Base-by-base conservation (phyloP, 164 flowering plant genomes). In the Buxus sempervirens region DNA sequence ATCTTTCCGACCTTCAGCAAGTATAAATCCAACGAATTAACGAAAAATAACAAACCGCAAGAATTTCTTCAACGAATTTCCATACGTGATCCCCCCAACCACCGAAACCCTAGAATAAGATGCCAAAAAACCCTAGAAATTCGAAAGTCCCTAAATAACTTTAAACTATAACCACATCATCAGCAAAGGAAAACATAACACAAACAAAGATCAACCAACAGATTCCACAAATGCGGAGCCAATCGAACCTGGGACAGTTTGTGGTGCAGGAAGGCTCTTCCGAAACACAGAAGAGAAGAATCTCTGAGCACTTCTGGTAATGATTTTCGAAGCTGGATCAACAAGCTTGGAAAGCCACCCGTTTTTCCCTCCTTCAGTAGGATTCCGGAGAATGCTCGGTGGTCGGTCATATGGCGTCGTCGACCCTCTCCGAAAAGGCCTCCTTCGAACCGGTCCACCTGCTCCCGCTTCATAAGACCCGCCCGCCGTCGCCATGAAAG, bases 391-490 rank as follows among this genome's bases (percentile, higher is more conserved):
- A 16, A 83, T 78, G 2, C 76, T 70, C 2, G 82, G 79, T 0
- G 96, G 97, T 0, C 97, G 86, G 64, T 86, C 92, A 67, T 92
- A 92, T 15, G 97, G 97, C 58, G 93, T 89, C 49, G 83, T 6
- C 75, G 68, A 16, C 38, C 38, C 38, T 62, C 77, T 71, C 25
- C 88, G 70, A 21, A 70, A 70, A 1, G 87, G 80, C 55, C 66
- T 76, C 73, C 76, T 83, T 41, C 82, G 79, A 23, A 83, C 75
- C 84, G 87, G 88, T 8, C 95, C 95, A 0, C 87, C 89, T 5
- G 76, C 85, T 41, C 84, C 88, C 48, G 73, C 82, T 48, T 68
- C 83, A 62, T 78, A 79, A 1, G 75, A 41, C 4, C 78, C 87
- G 49, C 63, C 81, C 26, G 78, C 82, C 83, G 86, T 70, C 80